These are phyloP conservation scores for Mollisia scopiformis DNA, from an alignment of 2,329 filamentous ascomycete species.

Conservation along the genomic window DNA sequence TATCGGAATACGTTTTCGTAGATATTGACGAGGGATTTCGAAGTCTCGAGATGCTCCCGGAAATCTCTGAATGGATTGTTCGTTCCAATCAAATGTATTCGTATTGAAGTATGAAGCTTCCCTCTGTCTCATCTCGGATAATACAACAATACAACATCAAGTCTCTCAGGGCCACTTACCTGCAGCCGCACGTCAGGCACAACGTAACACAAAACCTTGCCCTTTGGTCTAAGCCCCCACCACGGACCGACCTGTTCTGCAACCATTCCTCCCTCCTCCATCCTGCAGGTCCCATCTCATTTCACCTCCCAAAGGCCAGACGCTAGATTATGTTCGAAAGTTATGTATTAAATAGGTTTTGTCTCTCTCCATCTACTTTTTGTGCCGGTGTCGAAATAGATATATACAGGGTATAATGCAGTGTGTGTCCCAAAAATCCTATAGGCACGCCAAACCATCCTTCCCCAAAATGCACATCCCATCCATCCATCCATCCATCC, in stretches of 20 bases:
- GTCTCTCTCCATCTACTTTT: not conserved
- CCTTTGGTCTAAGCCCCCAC: not conserved
- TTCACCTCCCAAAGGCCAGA: not conserved
- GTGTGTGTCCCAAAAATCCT: not conserved
- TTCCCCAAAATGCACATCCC: not conserved
- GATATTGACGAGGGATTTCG: too few relatives aligned
- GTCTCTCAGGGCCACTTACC: not conserved
- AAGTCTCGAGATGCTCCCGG: too few relatives aligned
- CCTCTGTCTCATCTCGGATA: too few relatives aligned
- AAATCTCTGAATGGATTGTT: too few relatives aligned
- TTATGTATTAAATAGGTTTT: not conserved
- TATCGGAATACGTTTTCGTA: too few relatives aligned
- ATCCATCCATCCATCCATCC: not conserved
- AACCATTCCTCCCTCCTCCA: not conserved
- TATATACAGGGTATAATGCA: slow-evolving; percentile 1
- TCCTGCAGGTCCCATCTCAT: not conserved
- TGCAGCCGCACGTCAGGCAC: not conserved
- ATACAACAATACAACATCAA: too few relatives aligned
- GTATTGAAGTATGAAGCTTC: too few relatives aligned
- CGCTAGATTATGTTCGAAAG: not conserved
- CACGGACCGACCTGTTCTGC: not conserved
- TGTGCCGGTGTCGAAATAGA: not conserved
- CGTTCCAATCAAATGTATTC: too few relatives aligned
- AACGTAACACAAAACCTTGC: not conserved
- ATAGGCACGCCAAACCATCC: not conserved